Conservation (phyloP, 148 eudicot genomes). For the Dysphania ambrosioides region DNA sequence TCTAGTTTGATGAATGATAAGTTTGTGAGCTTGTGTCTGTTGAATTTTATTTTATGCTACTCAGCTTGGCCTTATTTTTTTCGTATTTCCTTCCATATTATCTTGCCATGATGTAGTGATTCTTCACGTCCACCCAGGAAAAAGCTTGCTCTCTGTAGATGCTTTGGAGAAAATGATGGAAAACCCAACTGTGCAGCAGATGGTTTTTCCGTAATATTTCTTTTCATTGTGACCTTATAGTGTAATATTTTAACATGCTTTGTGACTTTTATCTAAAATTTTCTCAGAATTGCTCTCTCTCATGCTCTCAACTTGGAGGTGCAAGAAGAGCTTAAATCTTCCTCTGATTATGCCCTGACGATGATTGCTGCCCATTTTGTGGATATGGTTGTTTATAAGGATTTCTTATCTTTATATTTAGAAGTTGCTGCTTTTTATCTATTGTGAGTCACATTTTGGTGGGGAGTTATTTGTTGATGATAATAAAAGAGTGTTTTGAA, state of each 20-base stretch:
- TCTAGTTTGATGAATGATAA: neutral
- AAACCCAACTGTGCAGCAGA: slow-evolving; percentile 87
- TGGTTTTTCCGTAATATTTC: slow-evolving; percentile 80
- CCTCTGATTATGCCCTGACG: too few species aligned
- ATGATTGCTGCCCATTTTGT: neutral
- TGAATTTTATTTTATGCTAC: neutral
- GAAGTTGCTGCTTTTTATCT: too few species aligned
- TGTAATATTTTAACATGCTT: slow-evolving; percentile 5
- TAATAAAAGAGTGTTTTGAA: neutral
- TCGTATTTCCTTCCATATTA: neutral
- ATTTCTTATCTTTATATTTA: too few species aligned
- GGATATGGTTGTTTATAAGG: neutral
- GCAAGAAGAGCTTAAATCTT: neutral
- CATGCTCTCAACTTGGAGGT: too few species aligned
- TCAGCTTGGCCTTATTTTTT: neutral
- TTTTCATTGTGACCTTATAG: slow-evolving; percentile 2
- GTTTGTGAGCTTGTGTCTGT: neutral
- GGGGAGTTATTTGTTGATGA: too few species aligned
- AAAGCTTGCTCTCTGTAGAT: slow-evolving; percentile 56
- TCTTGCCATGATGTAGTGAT: slow-evolving; percentile 14
- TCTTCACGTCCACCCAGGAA: slow-evolving; percentile 38
- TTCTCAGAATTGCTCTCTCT: neutral
- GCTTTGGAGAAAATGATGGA: slow-evolving; percentile 99
- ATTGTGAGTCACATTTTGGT: too few species aligned
- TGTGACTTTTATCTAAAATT: slow-evolving; percentile 8